These are phyloP conservation scores for Stentor roeselii DNA, from an alignment of 73 alveolate genomes.

Conservation along the genomic window DNA sequence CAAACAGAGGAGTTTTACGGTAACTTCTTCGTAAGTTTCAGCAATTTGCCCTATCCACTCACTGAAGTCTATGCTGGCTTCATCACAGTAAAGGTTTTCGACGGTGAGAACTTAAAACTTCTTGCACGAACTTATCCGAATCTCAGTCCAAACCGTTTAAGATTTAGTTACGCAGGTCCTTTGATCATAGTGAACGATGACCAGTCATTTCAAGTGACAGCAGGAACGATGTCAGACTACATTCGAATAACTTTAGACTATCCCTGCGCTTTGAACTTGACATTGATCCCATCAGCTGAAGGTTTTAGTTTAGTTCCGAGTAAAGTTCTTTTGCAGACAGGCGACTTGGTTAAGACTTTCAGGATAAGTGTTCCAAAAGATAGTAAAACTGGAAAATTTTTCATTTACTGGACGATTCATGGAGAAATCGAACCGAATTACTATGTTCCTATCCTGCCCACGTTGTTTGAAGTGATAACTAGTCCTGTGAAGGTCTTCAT, in stretches of 20 bases:
- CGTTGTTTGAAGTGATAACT: conserved; percentile 31
- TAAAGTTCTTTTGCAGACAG: conserved; percentile 14
- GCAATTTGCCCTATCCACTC: conserved; percentile 40
- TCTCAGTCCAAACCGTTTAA: conserved; percentile 44
- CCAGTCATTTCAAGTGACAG: conserved; percentile 24
- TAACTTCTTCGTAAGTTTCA: background rate
- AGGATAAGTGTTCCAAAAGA: conserved; percentile 38
- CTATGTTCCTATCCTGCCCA: conserved; percentile 36
- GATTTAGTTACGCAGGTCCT: conserved; percentile 42
- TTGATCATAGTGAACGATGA: conserved; percentile 37
- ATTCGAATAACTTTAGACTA: conserved; percentile 23
- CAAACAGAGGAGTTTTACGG: conserved; percentile 19
- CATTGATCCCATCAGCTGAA: conserved; percentile 34
- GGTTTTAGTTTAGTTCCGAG: conserved; percentile 33
- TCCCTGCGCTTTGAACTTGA: conserved; percentile 39
- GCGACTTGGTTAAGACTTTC: conserved; percentile 28
- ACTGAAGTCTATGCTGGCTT: conserved; percentile 29
- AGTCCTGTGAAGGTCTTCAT: background rate
- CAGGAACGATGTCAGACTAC: conserved; percentile 43
- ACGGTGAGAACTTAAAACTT: conserved; percentile 27
- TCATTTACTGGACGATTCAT: conserved; percentile 37
- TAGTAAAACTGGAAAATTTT: conserved; percentile 27
- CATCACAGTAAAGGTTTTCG: conserved; percentile 29
- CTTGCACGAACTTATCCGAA: conserved; percentile 45
- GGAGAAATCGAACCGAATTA: conserved; percentile 41